Evolutionary conservation across 805 yeast species (phyloP).

Genomic region (Pichia sporocuriosa): DNA sequence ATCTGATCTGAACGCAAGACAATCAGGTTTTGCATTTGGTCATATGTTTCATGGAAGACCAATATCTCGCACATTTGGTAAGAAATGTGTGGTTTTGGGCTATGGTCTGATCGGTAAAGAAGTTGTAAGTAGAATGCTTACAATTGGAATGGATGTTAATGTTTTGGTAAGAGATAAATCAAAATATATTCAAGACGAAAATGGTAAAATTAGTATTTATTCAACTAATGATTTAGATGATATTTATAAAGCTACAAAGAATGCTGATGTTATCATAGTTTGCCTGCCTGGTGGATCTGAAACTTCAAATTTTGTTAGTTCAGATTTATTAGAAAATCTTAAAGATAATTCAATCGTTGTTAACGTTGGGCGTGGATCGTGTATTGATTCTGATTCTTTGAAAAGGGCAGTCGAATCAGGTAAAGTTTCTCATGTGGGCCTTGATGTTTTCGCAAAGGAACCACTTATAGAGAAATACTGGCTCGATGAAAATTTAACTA

Average conservation of each 20-base stretch:
- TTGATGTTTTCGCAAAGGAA: conserved; percentile 68
- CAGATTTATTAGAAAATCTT: conserved; percentile 38
- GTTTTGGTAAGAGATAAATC: conserved; percentile 50
- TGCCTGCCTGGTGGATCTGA: conserved; percentile 61
- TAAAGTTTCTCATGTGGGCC: conserved; percentile 56
- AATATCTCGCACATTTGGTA: conserved; percentile 28
- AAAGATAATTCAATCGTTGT: conserved; percentile 54
- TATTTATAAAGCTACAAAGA: neutral
- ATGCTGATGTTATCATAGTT: conserved; percentile 52
- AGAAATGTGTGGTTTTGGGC: conserved; percentile 59
- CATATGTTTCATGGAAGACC: conserved; percentile 12
- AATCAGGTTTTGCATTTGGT: conserved; percentile 16
- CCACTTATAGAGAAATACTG: conserved; percentile 35
- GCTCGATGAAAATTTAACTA: conserved; percentile 3
- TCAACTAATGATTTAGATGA: neutral
- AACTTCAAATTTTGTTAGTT: conserved; percentile 50
- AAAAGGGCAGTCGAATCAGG: conserved; percentile 54
- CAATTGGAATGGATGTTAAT: conserved; percentile 58
- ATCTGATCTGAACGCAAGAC: no score
- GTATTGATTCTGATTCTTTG: conserved; percentile 62
- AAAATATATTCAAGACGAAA: conserved; percentile 23
- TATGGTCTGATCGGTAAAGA: conserved; percentile 70
- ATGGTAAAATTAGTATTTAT: neutral
- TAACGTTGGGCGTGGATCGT: conserved; percentile 70
- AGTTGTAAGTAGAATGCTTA: conserved; percentile 48